Evolutionary conservation across 192 early-diverging fungal genomes (phyloP), one percentile per base, ranked within the genome.

Genomic region (Rhizophagus clarus): DNA sequence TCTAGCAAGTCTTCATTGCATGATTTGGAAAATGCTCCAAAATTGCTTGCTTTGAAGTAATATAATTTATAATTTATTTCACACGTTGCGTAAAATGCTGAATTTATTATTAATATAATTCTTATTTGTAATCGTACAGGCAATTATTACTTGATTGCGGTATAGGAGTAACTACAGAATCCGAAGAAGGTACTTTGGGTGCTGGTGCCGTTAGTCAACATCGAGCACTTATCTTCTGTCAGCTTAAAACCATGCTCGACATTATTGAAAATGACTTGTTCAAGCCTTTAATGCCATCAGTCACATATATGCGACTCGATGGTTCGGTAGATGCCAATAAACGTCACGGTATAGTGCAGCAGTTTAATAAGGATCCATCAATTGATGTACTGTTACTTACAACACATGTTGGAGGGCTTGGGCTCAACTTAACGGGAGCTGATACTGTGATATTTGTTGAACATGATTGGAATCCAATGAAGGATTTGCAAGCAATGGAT

Each of bases 391-490:
- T 99, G 32, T 85, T 99, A 60, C 84, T 99, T 67, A 99, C 98
- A 29, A 99, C 98, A 1, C 94, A 95, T 76, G 98, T 98, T 31
- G 98, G 98, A 79, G 98, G 98, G 9, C 88, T 99, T 24, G 98
- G 98, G 2, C 87, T 99, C 11, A 99, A 98, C 76, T 85, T 99
- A 79, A 99, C 98, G 8, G 98, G 97, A 7, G 98, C 98, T n/a
- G 98, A 99, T 77, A 98, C 97, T 3, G 98, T 99, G 0, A 97
- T 99, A 40, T 98, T 99, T 90, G 94, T 98, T 12, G 98, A 99
- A 82, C 98, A 98, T 81, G 98, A 99, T 80, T 99, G 97, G 92
- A 99, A 99, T 82, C 98, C 98, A 8, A 97, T 97, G 89, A 98
- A 97, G 85, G 98, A 99, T 87, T 83, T 98, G 75, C 98, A 99